Percentiles rank a stretch among this genome's conserved stretches.
Conservation (phyloP, 495 filamentous ascomycete species). For the Talaromyces wortmannii region DNA sequence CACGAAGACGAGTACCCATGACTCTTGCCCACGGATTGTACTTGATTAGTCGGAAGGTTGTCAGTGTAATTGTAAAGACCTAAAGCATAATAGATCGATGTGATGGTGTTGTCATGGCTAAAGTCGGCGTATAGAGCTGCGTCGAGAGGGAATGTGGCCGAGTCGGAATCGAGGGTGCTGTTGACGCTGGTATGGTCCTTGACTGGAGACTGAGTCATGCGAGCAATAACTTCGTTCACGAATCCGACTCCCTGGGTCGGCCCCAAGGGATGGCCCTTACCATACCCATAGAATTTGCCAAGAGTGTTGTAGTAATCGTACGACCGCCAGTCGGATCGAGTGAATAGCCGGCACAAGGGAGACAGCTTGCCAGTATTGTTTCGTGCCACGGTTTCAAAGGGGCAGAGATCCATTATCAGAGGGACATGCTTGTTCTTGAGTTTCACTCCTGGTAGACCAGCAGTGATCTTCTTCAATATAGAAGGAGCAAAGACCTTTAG, state of each 20-base stretch:
- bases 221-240: constrained; percentile 77
- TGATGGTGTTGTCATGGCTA: constrained; percentile 82
- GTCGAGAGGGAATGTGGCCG: constrained; percentile 61
- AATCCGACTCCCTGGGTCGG: constrained; percentile 80
- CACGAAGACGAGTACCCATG: constrained; percentile 61
- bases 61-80: constrained; percentile 61
- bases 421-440: constrained; percentile 53
- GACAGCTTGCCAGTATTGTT: constrained; percentile 32
- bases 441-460: constrained; percentile 51
- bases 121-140: constrained; percentile 72
- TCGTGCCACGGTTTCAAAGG: constrained; percentile 67
- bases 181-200: constrained; percentile 66
- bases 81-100: constrained; percentile 61
- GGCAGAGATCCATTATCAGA: constrained; percentile 77
- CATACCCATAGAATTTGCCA: constrained; percentile 75
- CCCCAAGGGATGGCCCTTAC: constrained; percentile 66
- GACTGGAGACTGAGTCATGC: constrained; percentile 60
- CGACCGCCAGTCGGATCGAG: constrained; percentile 54
- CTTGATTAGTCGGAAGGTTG: constrained; percentile 37
- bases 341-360: constrained; percentile 69
- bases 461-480: constrained; percentile 57
- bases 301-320: constrained; percentile 75
- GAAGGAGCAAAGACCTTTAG: constrained; percentile 48
- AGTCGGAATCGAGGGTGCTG: constrained; percentile 55
- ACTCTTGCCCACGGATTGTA: constrained; percentile 33